These are phyloP conservation scores for Trichoderma afroharzianum DNA, from an alignment of 2,329 filamentous ascomycete species.

Conservation along the genomic window DNA sequence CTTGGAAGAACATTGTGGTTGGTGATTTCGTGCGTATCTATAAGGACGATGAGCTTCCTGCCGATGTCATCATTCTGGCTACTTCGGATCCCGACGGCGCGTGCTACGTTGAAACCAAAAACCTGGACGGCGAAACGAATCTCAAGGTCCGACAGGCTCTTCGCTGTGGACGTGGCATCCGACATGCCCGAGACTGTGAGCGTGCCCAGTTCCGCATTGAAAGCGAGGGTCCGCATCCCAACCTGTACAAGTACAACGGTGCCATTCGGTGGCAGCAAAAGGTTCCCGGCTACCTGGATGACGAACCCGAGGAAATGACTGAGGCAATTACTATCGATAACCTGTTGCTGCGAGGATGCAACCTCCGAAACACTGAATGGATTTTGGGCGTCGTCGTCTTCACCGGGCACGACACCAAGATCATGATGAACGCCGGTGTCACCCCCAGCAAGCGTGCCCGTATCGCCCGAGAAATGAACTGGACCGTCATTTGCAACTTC, in stretches of 20 bases:
- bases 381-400: conserved; percentile 87
- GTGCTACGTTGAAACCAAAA: conserved; percentile 98
- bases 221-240: conserved; percentile 86
- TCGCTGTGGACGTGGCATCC: conserved; percentile 76
- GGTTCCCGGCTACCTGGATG: conserved; percentile 59
- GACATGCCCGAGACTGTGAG: conserved; percentile 90
- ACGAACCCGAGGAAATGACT: conserved; percentile 70
- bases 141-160: conserved; percentile 91
- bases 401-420: conserved; percentile 95
- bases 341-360: conserved; percentile 86
- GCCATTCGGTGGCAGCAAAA: conserved; percentile 82
- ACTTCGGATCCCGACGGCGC: conserved; percentile 92
- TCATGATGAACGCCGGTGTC: conserved; percentile 97
- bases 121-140: conserved; percentile 95
- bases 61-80: conserved; percentile 86
- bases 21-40: conserved; percentile 96
- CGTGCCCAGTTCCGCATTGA: conserved; percentile 82
- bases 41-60: conserved; percentile 92
- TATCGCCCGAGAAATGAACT: conserved; percentile 91
- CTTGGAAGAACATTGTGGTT: conserved; percentile 93
- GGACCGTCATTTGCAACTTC: conserved; percentile 97
- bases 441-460: conserved; percentile 91
- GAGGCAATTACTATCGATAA: conserved; percentile 96
- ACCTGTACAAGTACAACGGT: conserved; percentile 92
- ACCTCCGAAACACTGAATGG: conserved; percentile 94